These are phyloP conservation scores for Miscanthus sacchariflorus DNA, from an alignment of 202 grass and related monocot species.

Conservation along the genomic window DNA sequence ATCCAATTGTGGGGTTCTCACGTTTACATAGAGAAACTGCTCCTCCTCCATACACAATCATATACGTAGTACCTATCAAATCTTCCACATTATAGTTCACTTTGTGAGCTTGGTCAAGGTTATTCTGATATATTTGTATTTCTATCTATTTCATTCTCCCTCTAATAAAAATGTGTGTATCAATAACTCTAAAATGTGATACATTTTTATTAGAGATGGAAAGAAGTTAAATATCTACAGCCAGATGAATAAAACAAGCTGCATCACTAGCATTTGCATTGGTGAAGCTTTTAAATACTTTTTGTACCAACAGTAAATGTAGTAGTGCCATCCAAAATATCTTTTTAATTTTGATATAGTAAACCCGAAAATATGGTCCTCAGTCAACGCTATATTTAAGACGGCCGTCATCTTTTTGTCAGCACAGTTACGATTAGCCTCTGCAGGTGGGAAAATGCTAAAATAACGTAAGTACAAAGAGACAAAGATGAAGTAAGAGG, in stretches of 20 bases:
- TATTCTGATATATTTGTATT: no score
- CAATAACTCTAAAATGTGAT: no score
- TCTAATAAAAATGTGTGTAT: no score
- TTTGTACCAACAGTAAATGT: no score
- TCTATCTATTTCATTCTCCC: no score
- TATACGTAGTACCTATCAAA: background rate
- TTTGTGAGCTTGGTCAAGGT: background rate
- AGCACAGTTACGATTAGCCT: background rate
- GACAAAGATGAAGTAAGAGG: background rate
- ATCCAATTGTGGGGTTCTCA: background rate
- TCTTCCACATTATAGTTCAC: background rate
- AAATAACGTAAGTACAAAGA: background rate
- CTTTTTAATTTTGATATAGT: background rate
- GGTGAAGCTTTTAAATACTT: no score
- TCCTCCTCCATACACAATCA: background rate
- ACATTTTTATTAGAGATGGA: background rate
- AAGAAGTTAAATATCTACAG: background rate
- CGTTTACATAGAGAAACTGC: background rate
- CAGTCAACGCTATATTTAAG: background rate
- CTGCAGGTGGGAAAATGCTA: background rate
- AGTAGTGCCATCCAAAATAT: no score
- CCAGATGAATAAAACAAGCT: no score
- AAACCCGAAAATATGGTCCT: no score
- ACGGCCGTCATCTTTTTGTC: background rate
- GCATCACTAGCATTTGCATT: no score